Percentiles rank a stretch among this genome's conserved stretches.
Evolutionary conservation across 148 eudicot species (phyloP).

Genomic region (Fagopyrum tataricum): DNA sequence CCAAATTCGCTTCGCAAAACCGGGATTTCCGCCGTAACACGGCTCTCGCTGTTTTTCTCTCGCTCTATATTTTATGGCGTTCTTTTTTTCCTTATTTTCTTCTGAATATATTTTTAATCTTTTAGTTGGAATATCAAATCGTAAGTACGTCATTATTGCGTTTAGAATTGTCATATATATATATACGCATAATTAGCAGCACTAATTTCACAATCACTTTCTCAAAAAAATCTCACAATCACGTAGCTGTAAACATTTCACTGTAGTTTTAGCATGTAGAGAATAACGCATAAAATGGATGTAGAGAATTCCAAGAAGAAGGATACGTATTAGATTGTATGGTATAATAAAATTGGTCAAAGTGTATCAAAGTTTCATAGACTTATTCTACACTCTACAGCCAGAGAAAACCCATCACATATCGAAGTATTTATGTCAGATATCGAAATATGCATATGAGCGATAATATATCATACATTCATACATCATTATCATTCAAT

Average conservation of each 20-base stretch:
- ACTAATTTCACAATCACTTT: background rate
- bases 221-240: background rate
- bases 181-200: background rate
- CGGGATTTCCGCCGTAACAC: conserved; percentile 6
- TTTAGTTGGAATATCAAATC: background rate
- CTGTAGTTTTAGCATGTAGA: background rate
- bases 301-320: background rate
- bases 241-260: background rate
- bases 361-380: background rate
- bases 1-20: background rate
- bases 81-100: background rate
- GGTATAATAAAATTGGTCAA: background rate
- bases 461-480: background rate
- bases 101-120: background rate
- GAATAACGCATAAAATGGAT: background rate
- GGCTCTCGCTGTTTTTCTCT: background rate
- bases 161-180: background rate
- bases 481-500: conserved; percentile 1
- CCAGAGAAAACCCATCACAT: background rate
- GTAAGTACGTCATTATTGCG: background rate
- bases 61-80: background rate
- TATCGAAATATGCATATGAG: background rate
- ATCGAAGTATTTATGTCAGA: background rate
- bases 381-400: background rate
- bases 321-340: background rate